Conservation (phyloP, 306 rosid species). For the Hippophae tibetana region DNA sequence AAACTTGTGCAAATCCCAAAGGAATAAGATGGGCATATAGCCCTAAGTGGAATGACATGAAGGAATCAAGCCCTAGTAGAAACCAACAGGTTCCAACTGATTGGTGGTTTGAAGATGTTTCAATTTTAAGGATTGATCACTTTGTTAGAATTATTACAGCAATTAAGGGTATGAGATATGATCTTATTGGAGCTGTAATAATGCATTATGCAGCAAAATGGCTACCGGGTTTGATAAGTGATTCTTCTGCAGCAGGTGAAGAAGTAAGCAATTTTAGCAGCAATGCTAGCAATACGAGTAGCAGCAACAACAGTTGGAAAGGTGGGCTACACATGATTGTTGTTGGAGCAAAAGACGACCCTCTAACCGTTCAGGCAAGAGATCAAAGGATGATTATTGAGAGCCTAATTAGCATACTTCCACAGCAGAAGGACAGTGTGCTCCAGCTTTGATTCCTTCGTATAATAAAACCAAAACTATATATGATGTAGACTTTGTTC, state of each 20-base stretch:
- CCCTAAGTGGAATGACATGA: slow-evolving; percentile 70
- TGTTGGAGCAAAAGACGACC: slow-evolving; percentile 49
- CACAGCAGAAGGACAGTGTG: slow-evolving; percentile 90
- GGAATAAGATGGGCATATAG: slow-evolving; percentile 92
- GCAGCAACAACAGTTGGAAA: slow-evolving; percentile 45
- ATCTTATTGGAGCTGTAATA: slow-evolving; percentile 67
- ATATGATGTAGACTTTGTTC: slow-evolving; percentile 89
- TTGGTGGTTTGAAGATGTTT: slow-evolving; percentile 98
- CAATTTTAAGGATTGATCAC: slow-evolving; percentile 88
- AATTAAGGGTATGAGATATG: slow-evolving; percentile 86
- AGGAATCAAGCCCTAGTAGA: slow-evolving; percentile 76
- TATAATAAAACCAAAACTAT: slow-evolving; percentile 55
- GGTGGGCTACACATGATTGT: slow-evolving; percentile 85
- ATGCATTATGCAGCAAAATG: slow-evolving; percentile 80
- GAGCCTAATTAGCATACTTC: slow-evolving; percentile 91
- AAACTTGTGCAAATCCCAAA: slow-evolving; percentile 95
- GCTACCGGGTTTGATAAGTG: slow-evolving; percentile 62
- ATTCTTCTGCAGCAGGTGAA: slow-evolving; percentile 27
- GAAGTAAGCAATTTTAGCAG: slow-evolving; percentile 53
- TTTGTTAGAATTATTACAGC: slow-evolving; percentile 89
- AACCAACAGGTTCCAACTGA: slow-evolving; percentile 78
- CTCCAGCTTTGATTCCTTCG: slow-evolving; percentile 80
- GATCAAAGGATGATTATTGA: slow-evolving; percentile 83
- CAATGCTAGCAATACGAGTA: slow-evolving; percentile 24
- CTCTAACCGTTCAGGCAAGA: slow-evolving; percentile 49